A percentile compares a stretch with the other conserved stretches of the same genome.
Conservation (phyloP, 208 protist species). For the Kentomonas sorsogonicus region DNA sequence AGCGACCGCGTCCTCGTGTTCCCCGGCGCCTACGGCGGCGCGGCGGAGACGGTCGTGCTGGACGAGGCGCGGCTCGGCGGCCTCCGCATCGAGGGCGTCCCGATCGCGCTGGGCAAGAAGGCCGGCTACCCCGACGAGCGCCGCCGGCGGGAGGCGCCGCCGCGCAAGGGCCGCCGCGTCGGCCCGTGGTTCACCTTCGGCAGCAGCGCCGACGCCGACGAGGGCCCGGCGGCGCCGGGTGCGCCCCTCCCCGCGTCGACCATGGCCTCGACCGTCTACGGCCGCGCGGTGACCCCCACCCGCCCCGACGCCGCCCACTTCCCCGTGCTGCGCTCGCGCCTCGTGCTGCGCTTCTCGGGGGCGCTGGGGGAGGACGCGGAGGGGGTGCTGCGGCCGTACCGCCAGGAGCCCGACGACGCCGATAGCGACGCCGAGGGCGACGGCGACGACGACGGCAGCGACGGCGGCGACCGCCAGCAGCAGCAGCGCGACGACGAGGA, state of each 20-base stretch:
- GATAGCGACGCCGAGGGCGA: constrained; percentile 8
- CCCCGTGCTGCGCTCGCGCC: neutral
- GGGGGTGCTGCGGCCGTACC: constrained; percentile 6
- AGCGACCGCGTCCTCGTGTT: constrained; percentile 74
- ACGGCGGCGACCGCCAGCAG: constrained; percentile 13
- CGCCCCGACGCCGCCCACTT: constrained; percentile 1
- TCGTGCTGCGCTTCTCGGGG: constrained; percentile 2
- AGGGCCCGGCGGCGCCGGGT: constrained; percentile 6
- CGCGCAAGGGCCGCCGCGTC: constrained; percentile 29
- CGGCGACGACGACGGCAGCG: constrained; percentile 2
- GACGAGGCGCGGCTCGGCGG: constrained; percentile 53
- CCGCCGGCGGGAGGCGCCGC: neutral
- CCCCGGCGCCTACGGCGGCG: constrained; percentile 42
- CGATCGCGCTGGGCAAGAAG: constrained; percentile 35
- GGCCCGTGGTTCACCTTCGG: constrained; percentile 70
- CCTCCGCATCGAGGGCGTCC: constrained; percentile 51
- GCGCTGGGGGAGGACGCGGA: neutral
- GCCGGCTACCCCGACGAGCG: constrained; percentile 15
- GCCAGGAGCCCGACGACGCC: constrained; percentile 11
- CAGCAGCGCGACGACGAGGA: constrained; percentile 30
- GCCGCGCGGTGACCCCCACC: constrained; percentile 1
- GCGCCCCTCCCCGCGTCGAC: neutral
- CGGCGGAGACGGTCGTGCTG: constrained; percentile 28
- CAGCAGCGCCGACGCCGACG: constrained; percentile 23
- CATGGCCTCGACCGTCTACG: constrained; percentile 7